Evolutionary conservation across 371 early-diverging fungal species (phyloP).

Genomic region (Neoconidiobolus thromboides): DNA sequence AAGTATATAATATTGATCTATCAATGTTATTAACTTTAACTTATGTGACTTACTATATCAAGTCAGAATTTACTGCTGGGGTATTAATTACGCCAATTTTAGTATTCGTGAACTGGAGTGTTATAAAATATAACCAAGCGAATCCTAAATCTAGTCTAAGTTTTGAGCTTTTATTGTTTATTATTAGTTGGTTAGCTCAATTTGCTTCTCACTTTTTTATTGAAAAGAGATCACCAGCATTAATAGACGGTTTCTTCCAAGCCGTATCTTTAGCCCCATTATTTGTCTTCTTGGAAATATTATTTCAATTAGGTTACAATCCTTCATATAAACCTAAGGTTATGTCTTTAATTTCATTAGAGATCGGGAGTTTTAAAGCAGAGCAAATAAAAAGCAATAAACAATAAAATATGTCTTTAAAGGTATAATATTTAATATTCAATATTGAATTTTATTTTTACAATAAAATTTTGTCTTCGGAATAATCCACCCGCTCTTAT

Average conservation of each 20-base stretch:
- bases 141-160: conserved; percentile 9
- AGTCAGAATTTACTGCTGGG: conserved; percentile 62
- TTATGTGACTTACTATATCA: conserved; percentile 55
- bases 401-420: no score
- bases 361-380: no score
- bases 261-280: conserved; percentile 85
- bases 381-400: no score
- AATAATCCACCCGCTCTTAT: no score
- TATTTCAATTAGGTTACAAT: conserved; percentile 55
- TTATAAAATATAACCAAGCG: conserved; percentile 18
- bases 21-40: conserved; percentile 26
- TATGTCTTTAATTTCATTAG: no score
- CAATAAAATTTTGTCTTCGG: no score
- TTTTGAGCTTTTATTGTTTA: conserved; percentile 34
- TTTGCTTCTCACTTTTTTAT: conserved; percentile 70
- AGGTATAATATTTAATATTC: no score
- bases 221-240: conserved; percentile 77
- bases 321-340: no score
- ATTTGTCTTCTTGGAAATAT: conserved; percentile 79
- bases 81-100: conserved; percentile 38
- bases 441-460: no score
- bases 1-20: conserved; percentile 19
- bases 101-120: conserved; percentile 17
- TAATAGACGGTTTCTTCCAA: conserved; percentile 70
- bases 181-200: conserved; percentile 68